These are phyloP conservation scores for Wickerhamiella lipophila DNA, from an alignment of 805 yeast species.

Conservation along the genomic window DNA sequence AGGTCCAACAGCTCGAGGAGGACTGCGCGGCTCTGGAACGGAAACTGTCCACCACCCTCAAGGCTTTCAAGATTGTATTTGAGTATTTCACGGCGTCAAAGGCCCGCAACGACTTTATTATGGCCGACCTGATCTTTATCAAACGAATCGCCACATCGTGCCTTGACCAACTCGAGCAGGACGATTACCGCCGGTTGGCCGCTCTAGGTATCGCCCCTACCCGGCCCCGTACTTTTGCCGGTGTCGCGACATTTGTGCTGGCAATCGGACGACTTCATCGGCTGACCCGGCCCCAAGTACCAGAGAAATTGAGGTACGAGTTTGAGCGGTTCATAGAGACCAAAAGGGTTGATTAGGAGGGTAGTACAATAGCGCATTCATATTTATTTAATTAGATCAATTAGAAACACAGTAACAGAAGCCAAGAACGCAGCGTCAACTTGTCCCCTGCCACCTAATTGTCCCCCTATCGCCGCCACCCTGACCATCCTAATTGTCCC, in stretches of 20 bases:
- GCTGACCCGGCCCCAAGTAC: neutral
- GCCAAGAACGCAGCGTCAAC: no score
- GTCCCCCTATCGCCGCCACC: neutral
- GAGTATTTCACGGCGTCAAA: neutral
- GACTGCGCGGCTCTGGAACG: neutral
- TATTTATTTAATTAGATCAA: neutral
- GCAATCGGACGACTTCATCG: neutral
- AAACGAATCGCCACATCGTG: constrained; percentile 5
- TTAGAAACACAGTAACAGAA: no score
- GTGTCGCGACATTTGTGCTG: neutral
- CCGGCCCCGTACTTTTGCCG: neutral
- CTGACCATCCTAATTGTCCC: neutral
- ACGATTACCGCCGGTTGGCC: neutral
- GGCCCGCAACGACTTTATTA: neutral
- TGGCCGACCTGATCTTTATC: constrained; percentile 6
- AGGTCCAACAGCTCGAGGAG: neutral
- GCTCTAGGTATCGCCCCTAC: neutral
- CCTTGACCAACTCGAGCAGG: neutral
- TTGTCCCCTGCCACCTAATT: no score
- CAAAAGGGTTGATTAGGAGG: neutral
- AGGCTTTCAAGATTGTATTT: constrained; percentile 1
- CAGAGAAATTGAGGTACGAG: neutral
- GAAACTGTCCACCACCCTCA: neutral
- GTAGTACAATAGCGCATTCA: no score
- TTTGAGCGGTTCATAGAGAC: neutral